These are phyloP conservation scores for Scortechinia acanthostroma DNA, from an alignment of 2,329 filamentous ascomycete species.

Conservation along the genomic window DNA sequence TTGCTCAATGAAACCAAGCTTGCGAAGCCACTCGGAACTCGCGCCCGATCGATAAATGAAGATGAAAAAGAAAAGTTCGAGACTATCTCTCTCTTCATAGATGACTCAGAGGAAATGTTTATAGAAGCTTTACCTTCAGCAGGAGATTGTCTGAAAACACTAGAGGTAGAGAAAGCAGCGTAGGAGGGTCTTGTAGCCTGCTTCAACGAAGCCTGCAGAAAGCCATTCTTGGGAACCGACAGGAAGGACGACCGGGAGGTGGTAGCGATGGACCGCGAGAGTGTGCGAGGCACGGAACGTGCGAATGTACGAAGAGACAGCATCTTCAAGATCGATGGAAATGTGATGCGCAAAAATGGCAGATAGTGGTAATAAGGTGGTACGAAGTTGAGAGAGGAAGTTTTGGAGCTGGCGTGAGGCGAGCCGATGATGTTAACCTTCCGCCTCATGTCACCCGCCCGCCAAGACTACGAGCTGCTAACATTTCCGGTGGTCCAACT, in stretches of 20 bases:
- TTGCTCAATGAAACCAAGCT: constrained; percentile 32
- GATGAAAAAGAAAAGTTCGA: no score
- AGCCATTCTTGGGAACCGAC: constrained; percentile 37
- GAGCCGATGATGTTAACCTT: not conserved
- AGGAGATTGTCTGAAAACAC: constrained; percentile 5
- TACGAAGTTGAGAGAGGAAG: not conserved
- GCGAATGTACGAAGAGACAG: constrained; percentile 60
- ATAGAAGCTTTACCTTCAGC: constrained; percentile 15
- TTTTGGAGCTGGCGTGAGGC: not conserved
- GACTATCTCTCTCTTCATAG: no score
- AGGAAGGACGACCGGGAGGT: constrained; percentile 34
- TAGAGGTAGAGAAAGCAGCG: constrained; percentile 35
- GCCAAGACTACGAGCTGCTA: no score
- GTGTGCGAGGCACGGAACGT: constrained; percentile 59
- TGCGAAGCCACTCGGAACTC: no score
- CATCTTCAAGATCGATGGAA: no score
- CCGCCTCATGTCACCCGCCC: not conserved
- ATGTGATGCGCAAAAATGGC: no score
- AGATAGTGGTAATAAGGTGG: not conserved
- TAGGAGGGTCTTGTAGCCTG: constrained; percentile 24
- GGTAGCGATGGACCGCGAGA: constrained; percentile 44
- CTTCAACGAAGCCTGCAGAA: constrained; percentile 25
- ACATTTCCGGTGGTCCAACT: no score
- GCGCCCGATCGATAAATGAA: no score
- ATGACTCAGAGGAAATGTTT: no score